A percentile compares a stretch with the other conserved stretches of the same genome.
These are phyloP conservation scores for Stemphylium beticola DNA, from an alignment of 2,329 filamentous ascomycete genomes.

Conservation along the genomic window DNA sequence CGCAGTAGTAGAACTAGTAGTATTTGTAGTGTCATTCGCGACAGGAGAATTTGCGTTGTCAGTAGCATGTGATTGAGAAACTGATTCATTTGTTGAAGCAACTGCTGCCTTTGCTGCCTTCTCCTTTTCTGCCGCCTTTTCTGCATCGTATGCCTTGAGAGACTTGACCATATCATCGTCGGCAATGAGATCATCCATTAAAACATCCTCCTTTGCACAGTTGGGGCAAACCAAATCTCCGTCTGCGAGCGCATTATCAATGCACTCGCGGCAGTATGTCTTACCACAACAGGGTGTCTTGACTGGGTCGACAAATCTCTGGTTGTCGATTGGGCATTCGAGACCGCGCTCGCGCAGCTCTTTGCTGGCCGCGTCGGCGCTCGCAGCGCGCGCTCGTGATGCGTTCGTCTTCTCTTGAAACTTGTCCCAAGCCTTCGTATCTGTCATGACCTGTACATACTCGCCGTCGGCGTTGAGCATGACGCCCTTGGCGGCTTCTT, in stretches of 20 bases:
- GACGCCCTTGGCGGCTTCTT: constrained; percentile 85
- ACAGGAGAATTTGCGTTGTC: constrained; percentile 24
- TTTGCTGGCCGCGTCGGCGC: constrained; percentile 77
- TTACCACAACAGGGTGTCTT: constrained; percentile 98
- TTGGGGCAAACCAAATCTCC: constrained; percentile 95
- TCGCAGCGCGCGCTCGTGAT: constrained; percentile 81
- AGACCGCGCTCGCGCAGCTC: constrained; percentile 86
- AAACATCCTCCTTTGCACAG: constrained; percentile 87
- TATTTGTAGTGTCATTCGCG: constrained; percentile 30
- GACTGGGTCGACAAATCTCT: constrained; percentile 97
- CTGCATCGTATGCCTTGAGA: constrained; percentile 75
- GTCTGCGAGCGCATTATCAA: constrained; percentile 97
- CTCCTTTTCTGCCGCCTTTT: constrained; percentile 51
- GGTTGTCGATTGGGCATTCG: constrained; percentile 95
- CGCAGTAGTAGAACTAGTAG: constrained; percentile 38
- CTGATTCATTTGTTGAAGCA: constrained; percentile 31
- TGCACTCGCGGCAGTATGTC: constrained; percentile 99
- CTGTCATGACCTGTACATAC: constrained; percentile 94
- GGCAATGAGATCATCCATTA: constrained; percentile 80
- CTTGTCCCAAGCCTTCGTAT: constrained; percentile 95
- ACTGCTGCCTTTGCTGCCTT: constrained; percentile 45
- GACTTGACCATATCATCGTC: constrained; percentile 81
- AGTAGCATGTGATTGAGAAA: constrained; percentile 16
- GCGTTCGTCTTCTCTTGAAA: constrained; percentile 94
- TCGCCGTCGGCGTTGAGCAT: constrained; percentile 99